Evolutionary conservation across 2,329 filamentous ascomycete genomes (phyloP).

Genomic region (Trichoderma sp.): DNA sequence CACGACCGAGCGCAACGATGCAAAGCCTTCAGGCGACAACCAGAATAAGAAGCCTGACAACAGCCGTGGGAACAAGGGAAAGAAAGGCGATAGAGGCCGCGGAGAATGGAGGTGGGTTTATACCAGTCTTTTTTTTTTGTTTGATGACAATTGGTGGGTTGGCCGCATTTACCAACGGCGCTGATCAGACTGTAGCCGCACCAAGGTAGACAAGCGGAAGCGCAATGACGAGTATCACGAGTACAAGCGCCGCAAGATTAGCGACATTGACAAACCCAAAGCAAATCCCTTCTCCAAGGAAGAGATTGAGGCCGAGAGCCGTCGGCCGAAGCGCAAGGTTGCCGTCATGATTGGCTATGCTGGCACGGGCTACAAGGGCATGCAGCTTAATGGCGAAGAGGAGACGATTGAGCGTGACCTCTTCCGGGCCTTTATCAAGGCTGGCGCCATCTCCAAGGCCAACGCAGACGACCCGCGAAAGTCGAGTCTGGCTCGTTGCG

Average conservation of each 20-base stretch:
- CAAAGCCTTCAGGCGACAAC: conserved; percentile 3
- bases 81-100: conserved; percentile 26
- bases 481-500: conserved; percentile 88
- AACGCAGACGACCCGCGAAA: conserved; percentile 98
- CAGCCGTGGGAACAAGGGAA: conserved; percentile 25
- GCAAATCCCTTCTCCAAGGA: conserved; percentile 62
- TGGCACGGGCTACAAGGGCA: conserved; percentile 93
- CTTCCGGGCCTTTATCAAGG: conserved; percentile 86
- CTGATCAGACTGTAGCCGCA: conserved; percentile 39
- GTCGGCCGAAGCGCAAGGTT: conserved; percentile 92
- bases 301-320: conserved; percentile 83
- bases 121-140: not conserved
- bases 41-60: conserved; percentile 17
- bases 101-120: conserved; percentile 31
- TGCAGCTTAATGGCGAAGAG: conserved; percentile 81
- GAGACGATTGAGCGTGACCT: conserved; percentile 96
- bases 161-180: conserved; percentile 29
- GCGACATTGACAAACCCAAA: conserved; percentile 32
- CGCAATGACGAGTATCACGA: conserved; percentile 41
- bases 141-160: not conserved
- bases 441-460: conserved; percentile 91
- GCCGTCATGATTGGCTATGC: conserved; percentile 95
- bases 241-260: conserved; percentile 43
- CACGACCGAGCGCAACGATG: conserved; percentile 21
- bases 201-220: conserved; percentile 40